Percentiles rank a stretch among this genome's conserved stretches.
phyloP scores from a whole-genome alignment of 1,139 yeast genomes.

The Blastobotrys elegans region DNA sequence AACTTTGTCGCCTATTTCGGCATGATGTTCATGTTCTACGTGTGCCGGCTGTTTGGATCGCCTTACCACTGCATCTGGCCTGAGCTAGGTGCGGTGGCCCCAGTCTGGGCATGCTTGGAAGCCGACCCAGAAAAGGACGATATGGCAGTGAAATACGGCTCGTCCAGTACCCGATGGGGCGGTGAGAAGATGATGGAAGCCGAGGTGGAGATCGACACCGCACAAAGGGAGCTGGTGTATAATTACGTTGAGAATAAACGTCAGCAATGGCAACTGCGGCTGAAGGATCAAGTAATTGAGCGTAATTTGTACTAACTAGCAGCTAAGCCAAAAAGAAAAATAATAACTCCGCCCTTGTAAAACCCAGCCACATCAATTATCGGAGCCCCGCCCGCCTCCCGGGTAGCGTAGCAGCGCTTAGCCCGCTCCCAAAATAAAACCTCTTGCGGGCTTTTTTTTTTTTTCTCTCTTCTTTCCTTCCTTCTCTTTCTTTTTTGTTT shows the following conservation, averaged over 20 bases:
- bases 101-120: slow-evolving; percentile 52
- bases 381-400: neutral
- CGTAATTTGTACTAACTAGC: slow-evolving; percentile 22
- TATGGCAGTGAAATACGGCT: slow-evolving; percentile 65
- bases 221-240: slow-evolving; percentile 45
- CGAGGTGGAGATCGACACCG: slow-evolving; percentile 36
- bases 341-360: neutral
- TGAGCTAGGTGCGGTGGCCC: slow-evolving; percentile 84
- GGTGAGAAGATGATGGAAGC: slow-evolving; percentile 53
- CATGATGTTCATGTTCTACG: slow-evolving; percentile 75
- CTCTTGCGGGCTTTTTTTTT: neutral
- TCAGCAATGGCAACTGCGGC: slow-evolving; percentile 60
- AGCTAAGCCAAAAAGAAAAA: neutral
- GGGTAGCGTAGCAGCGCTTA: too few relatives aligned
- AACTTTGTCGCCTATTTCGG: slow-evolving; percentile 77
- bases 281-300: slow-evolving; percentile 63
- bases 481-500: neutral
- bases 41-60: slow-evolving; percentile 80
- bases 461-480: slow-evolving; percentile 2
- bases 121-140: slow-evolving; percentile 43
- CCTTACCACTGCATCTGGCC: slow-evolving; percentile 87
- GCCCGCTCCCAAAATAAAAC: too few relatives aligned
- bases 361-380: neutral
- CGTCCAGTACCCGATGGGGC: slow-evolving; percentile 63
- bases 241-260: slow-evolving; percentile 53